Evolutionary conservation across 805 yeast species (phyloP).

Genomic region (Suhomyces pyralidae): DNA sequence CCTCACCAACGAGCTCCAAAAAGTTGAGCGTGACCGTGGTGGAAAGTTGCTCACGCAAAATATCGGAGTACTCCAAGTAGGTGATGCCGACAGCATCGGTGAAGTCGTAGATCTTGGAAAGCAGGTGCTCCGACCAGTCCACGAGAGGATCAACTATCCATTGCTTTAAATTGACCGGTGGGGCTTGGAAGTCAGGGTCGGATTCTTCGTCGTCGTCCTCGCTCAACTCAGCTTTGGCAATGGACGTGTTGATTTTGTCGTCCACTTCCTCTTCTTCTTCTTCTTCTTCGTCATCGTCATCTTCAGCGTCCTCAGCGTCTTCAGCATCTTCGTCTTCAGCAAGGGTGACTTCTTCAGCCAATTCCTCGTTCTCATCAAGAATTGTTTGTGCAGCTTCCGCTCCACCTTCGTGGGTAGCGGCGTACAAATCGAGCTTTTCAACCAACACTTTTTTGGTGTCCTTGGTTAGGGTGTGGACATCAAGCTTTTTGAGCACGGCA

Average conservation of each 20-base stretch:
- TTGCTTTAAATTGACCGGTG: conserved; percentile 38
- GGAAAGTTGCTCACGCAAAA: conserved; percentile 39
- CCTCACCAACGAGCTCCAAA: conserved; percentile 29
- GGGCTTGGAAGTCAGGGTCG: conserved; percentile 35
- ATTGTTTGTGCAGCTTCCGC: conserved; percentile 15
- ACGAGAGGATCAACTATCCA: conserved; percentile 39
- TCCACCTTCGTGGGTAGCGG: conserved; percentile 24
- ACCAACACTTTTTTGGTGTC: conserved; percentile 42
- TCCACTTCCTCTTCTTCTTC: conserved; percentile 10
- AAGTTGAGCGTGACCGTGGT: conserved; percentile 35
- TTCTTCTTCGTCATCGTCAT: conserved; percentile 7
- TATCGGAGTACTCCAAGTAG: conserved; percentile 32
- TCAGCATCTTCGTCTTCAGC: conserved; percentile 16
- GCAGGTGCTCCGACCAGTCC: conserved; percentile 22
- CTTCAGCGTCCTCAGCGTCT: conserved; percentile 10
- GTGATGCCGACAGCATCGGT: conserved; percentile 38
- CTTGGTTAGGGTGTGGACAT: conserved; percentile 31
- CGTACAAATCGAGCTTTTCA: conserved; percentile 33
- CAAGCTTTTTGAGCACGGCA: conserved; percentile 33
- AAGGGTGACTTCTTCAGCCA: conserved; percentile 17
- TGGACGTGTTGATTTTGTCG: conserved; percentile 5
- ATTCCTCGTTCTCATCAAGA: conserved; percentile 18
- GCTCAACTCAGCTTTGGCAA: conserved; percentile 10
- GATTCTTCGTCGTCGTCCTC: conserved; percentile 30
- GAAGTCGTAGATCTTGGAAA: conserved; percentile 24